Conservation (phyloP, 2,329 filamentous ascomycete genomes). For the Clonostachys chloroleuca region DNA sequence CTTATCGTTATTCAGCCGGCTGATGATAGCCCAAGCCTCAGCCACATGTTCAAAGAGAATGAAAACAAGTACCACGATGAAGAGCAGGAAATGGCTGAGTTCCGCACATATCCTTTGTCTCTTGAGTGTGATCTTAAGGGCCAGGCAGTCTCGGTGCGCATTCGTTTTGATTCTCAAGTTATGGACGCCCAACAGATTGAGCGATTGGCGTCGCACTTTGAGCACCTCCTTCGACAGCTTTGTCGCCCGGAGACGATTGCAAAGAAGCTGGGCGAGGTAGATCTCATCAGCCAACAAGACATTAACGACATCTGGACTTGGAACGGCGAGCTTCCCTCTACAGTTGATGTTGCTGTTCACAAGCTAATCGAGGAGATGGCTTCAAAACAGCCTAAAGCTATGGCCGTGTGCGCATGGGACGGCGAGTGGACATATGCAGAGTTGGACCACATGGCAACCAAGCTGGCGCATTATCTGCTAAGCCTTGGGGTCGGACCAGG, state of each 20-base stretch:
- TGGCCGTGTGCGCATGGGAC: slow-evolving; percentile 6
- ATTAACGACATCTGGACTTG: not conserved
- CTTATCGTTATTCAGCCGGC: slow-evolving; percentile 17
- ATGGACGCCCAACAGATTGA: no score
- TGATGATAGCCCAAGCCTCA: not conserved
- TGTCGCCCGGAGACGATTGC: no score
- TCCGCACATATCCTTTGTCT: no score
- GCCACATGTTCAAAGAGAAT: not conserved
- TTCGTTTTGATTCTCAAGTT: no score
- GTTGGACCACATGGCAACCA: not conserved
- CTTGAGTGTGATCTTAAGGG: no score
- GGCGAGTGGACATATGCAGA: slow-evolving; percentile 5
- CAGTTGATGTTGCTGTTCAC: not conserved
- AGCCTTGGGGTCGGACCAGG: not conserved
- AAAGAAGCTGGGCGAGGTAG: no score
- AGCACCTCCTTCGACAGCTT: no score
- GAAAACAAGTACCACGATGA: slow-evolving; percentile 14
- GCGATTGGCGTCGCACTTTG: no score
- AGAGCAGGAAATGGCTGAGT: no score
- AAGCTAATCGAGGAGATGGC: not conserved
- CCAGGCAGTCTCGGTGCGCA: no score
- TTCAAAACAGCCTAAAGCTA: slow-evolving; percentile 1
- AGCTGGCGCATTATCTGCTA: slow-evolving; percentile 1
- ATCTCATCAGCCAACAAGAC: no score
- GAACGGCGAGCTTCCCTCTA: not conserved